These are phyloP conservation scores for Miamiensis avidus DNA, from an alignment of 169 alveolate genomes.

Conservation along the genomic window DNA sequence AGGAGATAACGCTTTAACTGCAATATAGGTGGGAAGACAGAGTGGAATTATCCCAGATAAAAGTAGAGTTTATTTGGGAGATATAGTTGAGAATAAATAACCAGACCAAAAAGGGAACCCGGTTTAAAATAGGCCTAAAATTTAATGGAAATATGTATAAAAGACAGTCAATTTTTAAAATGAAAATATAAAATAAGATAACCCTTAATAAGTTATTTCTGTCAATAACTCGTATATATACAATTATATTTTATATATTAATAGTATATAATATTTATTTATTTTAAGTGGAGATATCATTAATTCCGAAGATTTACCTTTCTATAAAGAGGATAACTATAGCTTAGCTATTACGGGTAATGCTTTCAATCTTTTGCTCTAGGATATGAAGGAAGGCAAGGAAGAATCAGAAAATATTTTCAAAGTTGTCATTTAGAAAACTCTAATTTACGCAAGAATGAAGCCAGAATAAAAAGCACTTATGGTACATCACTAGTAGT, in stretches of 20 bases:
- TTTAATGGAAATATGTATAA: too few relatives aligned
- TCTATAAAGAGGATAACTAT: slow-evolving; percentile 28
- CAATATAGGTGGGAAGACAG: slow-evolving; percentile 77
- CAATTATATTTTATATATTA: too few relatives aligned
- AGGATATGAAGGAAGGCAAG: slow-evolving; percentile 7
- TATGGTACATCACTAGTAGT: slow-evolving; percentile 69
- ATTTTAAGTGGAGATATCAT: background rate
- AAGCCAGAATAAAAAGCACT: slow-evolving; percentile 88
- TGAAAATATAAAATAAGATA: too few relatives aligned
- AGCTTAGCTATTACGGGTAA: slow-evolving; percentile 56
- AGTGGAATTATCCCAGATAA: slow-evolving; percentile 66
- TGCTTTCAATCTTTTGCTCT: slow-evolving; percentile 39
- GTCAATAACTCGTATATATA: too few relatives aligned
- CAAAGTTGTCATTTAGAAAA: slow-evolving; percentile 42
- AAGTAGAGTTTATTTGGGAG: slow-evolving; percentile 56
- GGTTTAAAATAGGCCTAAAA: too few relatives aligned
- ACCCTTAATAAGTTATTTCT: too few relatives aligned
- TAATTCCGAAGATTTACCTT: slow-evolving; percentile 3
- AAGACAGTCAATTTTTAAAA: too few relatives aligned
- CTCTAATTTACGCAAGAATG: slow-evolving; percentile 83
- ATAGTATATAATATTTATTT: too few relatives aligned
- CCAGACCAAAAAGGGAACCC: background rate
- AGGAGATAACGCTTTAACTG: slow-evolving; percentile 86
- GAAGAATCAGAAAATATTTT: background rate
- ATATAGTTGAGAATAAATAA: slow-evolving; percentile 42